These are phyloP conservation scores for Adansonia madagascariensis DNA, from an alignment of 441 rosid species.

Conservation along the genomic window DNA sequence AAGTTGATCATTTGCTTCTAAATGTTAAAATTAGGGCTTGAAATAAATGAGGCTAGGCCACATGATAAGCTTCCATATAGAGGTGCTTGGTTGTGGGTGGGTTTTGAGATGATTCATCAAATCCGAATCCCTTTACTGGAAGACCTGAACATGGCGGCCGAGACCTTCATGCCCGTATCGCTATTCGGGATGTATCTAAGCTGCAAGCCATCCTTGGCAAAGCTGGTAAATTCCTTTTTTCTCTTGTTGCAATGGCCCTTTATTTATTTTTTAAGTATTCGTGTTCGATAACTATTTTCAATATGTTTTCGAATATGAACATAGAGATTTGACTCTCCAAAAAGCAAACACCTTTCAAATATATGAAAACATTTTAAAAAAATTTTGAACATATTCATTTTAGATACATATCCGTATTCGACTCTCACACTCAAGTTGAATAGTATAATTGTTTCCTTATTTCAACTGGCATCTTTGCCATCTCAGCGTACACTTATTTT, in stretches of 20 bases:
- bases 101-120: conserved; percentile 90
- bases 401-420: no score
- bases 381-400: no score
- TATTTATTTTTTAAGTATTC: no score
- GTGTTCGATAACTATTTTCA: no score
- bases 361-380: no score
- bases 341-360: no score
- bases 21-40: conserved; percentile 55
- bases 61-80: conserved; percentile 92
- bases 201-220: conserved; percentile 70
- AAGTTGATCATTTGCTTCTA: conserved; percentile 15
- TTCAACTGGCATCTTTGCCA: background rate
- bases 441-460: background rate
- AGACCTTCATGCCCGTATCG: conserved; percentile 86
- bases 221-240: conserved; percentile 54
- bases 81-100: conserved; percentile 97
- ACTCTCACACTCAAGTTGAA: no score
- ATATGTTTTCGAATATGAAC: no score
- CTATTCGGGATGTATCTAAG: conserved; percentile 71
- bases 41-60: conserved; percentile 93
- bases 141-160: conserved; percentile 88
- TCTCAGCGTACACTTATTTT: background rate
- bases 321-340: no score
- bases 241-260: background rate
- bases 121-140: conserved; percentile 87